phyloP scores from a whole-genome alignment of 2,329 filamentous ascomycete genomes.

The Aspergillus hortae region DNA sequence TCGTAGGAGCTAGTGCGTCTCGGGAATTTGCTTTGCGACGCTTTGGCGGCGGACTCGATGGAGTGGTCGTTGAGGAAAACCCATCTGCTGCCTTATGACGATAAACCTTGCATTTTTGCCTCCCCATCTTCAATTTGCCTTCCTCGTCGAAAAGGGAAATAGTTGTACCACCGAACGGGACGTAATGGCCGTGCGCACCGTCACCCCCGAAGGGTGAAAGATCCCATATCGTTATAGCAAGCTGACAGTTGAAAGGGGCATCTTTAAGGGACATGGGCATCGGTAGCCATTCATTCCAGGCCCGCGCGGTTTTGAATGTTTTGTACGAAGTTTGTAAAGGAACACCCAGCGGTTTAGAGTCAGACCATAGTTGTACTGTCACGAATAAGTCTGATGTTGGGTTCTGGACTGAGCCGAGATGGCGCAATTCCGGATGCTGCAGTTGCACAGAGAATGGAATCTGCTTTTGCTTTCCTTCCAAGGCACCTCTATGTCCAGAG shows the following conservation, averaged over 20 bases:
- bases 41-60: conserved; percentile 60
- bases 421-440: conserved; percentile 72
- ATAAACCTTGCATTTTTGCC: conserved; percentile 86
- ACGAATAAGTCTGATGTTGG: conserved; percentile 85
- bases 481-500: conserved; percentile 55
- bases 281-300: conserved; percentile 95
- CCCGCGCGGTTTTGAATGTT: conserved; percentile 67
- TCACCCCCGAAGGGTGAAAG: conserved; percentile 73
- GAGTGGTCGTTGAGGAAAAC: conserved; percentile 73
- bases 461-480: conserved; percentile 74
- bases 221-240: conserved; percentile 96
- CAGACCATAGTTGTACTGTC: conserved; percentile 89
- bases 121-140: conserved; percentile 84
- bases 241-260: conserved; percentile 73
- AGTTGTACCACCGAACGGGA: conserved; percentile 93
- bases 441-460: conserved; percentile 75
- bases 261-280: conserved; percentile 81
- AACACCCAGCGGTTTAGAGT: conserved; percentile 90
- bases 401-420: conserved; percentile 82
- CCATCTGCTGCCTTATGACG: conserved; percentile 82
- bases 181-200: conserved; percentile 68
- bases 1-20: conserved; percentile 48
- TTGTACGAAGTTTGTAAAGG: conserved; percentile 92
- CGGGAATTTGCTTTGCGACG: conserved; percentile 49
- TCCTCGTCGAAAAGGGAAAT: conserved; percentile 88